Base-by-base conservation (phyloP, 352 stramenopile genomes). In the Globisporangium cederbergense region DNA sequence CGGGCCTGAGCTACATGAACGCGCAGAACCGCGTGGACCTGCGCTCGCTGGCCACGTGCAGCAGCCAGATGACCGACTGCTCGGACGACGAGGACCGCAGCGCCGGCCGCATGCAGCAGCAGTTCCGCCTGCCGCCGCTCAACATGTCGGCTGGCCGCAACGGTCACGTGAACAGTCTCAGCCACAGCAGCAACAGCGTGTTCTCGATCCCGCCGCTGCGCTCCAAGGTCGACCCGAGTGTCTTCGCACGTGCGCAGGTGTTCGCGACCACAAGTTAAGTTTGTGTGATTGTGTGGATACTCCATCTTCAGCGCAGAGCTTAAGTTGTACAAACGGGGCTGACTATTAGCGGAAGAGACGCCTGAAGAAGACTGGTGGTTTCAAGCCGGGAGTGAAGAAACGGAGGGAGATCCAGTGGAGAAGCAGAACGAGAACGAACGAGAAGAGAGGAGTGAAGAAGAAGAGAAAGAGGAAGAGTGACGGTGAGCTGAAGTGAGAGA, bases 211-310 rank as follows among this genome's bases (percentile, higher is more conserved):
- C 83, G 13, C 83, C 83, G n/a, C 72, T 92, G 43, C 81, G 83
- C 30, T 89, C 83, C 25, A 92, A 92, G 75, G 86, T 92, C 58
- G 79, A 90, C 47, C 83, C 83, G 32, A 90, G 69, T 57, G 79
- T 92, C 55, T 72, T 92, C 30, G 70, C 68, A 20, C 74, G 68
- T 56, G 65, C 72, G 9, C 82, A 89, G 64, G 83, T 78, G 58
- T 75, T 78, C 58, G 75, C 75, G 1, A 60, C 76, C 22, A 81
- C 62, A 20, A 84, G 85, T 68, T 91, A 86, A 64, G 22, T 36
- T 20, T 18, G 40, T 46, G 40, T 46, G 40, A 1, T 18, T 20
- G 42, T 47, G 14, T 1, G 42, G 42, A 47, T 14, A 14, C 18
- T 25, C 45, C 1, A 50, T 50, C 43, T 50, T 18, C 43, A 25